A percentile compares a stretch with the other conserved stretches of the same genome.
These are phyloP conservation scores for Pleurotus tuber-regium DNA, from an alignment of 768 basidiomycete species.

Conservation along the genomic window DNA sequence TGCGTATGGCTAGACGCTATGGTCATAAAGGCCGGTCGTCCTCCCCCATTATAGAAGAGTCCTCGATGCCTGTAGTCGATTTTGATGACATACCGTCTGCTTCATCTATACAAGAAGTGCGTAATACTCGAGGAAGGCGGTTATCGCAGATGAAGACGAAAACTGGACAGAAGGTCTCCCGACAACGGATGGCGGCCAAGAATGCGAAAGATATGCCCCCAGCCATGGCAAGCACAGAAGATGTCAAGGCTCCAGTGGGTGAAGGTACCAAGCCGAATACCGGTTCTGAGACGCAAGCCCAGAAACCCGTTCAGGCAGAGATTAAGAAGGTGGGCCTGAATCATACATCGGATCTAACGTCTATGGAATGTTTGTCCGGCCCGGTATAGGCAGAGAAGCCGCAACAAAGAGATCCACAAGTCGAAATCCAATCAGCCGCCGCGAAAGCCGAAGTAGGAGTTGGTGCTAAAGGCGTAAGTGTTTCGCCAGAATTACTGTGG, in stretches of 20 bases:
- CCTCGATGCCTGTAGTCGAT: conserved; percentile 18
- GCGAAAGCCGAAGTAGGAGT: no score
- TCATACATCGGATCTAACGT: no score
- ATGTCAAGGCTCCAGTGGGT: neutral
- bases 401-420: no score
- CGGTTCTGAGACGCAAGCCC: no score
- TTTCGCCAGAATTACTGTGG: no score
- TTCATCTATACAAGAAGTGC: neutral
- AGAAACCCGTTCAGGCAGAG: no score
- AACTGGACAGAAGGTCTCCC: conserved; percentile 18
- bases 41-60: conserved; percentile 19
- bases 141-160: conserved; percentile 29
- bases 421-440: no score
- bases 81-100: conserved; percentile 30
- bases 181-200: conserved; percentile 12
- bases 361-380: no score
- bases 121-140: conserved; percentile 12
- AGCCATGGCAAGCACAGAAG: neutral
- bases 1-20: conserved; percentile 12
- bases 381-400: no score
- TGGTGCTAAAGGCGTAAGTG: no score
- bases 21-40: conserved; percentile 31
- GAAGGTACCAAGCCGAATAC: conserved; percentile 2
- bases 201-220: conserved; percentile 13
- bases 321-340: no score